Evolutionary conservation across 805 yeast genomes (phyloP).

Genomic region (Metschnikowia chrysomelidarum): DNA sequence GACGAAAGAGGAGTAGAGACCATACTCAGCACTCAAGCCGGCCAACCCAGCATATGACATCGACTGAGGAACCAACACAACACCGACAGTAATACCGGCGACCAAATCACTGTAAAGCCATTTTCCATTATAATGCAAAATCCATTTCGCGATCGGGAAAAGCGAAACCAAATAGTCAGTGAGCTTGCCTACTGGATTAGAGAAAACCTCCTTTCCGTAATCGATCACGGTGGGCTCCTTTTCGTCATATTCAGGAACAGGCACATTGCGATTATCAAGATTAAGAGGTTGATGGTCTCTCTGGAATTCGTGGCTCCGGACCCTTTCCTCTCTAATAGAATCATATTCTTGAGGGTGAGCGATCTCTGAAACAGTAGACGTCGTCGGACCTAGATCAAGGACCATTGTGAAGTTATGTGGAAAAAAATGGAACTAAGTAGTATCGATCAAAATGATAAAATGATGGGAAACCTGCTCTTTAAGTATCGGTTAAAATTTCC

Average conservation of each 20-base stretch:
- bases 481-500: no score
- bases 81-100: constrained; percentile 93
- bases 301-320: constrained; percentile 19
- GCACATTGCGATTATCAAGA: constrained; percentile 12
- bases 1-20: constrained; percentile 86
- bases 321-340: constrained; percentile 10
- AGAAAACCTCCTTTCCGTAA: constrained; percentile 28
- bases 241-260: constrained; percentile 40
- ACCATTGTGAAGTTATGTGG: constrained; percentile 6
- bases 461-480: no score
- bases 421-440: no score
- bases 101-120: constrained; percentile 84
- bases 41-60: constrained; percentile 95
- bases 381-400: constrained; percentile 4
- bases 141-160: constrained; percentile 84
- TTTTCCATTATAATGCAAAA: constrained; percentile 71
- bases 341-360: constrained; percentile 20
- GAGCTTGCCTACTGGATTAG: constrained; percentile 40
- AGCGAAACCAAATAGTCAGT: constrained; percentile 55
- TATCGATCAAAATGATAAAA: no score
- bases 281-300: constrained; percentile 18
- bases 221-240: constrained; percentile 32
- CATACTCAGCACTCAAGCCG: constrained; percentile 75
- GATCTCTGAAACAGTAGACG: constrained; percentile 13
- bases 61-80: constrained; percentile 90